Conservation (phyloP, 129 eudicot species). For the Helianthus tuberosus region DNA sequence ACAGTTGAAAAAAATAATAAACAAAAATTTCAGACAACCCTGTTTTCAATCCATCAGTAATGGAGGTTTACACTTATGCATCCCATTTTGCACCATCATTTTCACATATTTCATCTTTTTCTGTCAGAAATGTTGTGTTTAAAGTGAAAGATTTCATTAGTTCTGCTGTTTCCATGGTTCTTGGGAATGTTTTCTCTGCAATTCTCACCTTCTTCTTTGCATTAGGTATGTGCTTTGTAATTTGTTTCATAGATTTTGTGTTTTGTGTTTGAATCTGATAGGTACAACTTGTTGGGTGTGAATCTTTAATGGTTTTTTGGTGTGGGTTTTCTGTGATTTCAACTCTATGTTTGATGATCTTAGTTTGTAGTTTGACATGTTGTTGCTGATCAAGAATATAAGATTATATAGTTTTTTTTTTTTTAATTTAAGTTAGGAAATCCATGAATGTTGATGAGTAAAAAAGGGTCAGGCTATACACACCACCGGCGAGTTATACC, state of each 20-base stretch:
- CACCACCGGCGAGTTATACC: too few relatives aligned
- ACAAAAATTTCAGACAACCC: not conserved
- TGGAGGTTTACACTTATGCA: constrained; percentile 77
- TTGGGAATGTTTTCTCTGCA: constrained; percentile 83
- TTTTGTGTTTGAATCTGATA: not conserved
- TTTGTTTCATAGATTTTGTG: not conserved
- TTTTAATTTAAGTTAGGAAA: constrained; percentile 1
- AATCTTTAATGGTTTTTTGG: constrained; percentile 9
- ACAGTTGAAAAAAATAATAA: not conserved
- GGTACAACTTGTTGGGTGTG: not conserved
- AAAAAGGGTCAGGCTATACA: too few relatives aligned
- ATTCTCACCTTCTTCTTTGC: constrained; percentile 93
- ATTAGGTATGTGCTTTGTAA: constrained; percentile 51
- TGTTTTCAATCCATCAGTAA: constrained; percentile 23
- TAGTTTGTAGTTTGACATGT: constrained; percentile 4
- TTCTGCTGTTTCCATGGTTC: constrained; percentile 59
- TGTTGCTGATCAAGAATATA: not conserved
- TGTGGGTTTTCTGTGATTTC: constrained; percentile 16
- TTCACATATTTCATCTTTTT: constrained; percentile 41
- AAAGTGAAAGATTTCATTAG: constrained; percentile 53
- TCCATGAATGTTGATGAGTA: constrained; percentile 5
- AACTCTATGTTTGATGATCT: constrained; percentile 17
- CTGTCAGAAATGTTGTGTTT: constrained; percentile 42
- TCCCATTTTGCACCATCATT: constrained; percentile 63
- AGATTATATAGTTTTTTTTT: not conserved